These are phyloP conservation scores for Cyclotella kingstonii DNA, from an alignment of 108 stramenopile genomes.

Conservation along the genomic window DNA sequence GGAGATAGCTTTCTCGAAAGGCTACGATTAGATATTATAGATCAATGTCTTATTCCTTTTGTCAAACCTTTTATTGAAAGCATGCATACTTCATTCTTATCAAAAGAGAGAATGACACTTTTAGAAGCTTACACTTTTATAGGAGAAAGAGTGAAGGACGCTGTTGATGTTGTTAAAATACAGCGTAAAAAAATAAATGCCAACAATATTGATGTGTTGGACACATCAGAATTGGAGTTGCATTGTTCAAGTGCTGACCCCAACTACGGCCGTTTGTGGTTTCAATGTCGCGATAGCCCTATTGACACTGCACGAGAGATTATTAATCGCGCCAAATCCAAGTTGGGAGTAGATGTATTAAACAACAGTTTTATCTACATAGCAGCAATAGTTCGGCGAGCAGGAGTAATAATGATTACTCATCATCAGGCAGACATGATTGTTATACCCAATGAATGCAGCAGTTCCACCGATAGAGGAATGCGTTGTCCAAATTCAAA, in stretches of 20 bases:
- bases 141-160: constrained; percentile 18
- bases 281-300: constrained; percentile 81
- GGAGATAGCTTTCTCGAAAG: constrained; percentile 93
- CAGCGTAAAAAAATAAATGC: constrained; percentile 20
- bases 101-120: constrained; percentile 16
- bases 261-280: constrained; percentile 96
- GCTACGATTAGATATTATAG: constrained; percentile 66
- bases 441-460: neutral
- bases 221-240: constrained; percentile 70
- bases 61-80: constrained; percentile 44
- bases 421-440: constrained; percentile 28
- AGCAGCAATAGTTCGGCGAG: constrained; percentile 61
- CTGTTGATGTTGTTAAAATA: constrained; percentile 38
- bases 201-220: constrained; percentile 41
- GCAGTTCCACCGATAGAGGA: constrained; percentile 4
- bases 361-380: constrained; percentile 62
- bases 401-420: constrained; percentile 48
- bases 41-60: constrained; percentile 67
- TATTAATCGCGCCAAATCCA: constrained; percentile 51
- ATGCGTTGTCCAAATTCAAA: constrained; percentile 15
- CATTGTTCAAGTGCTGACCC: constrained; percentile 95
- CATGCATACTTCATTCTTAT: constrained; percentile 22
- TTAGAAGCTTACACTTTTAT: constrained; percentile 31
- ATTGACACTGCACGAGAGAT: constrained; percentile 80
- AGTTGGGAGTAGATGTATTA: constrained; percentile 53